Percentiles rank a stretch among this genome's conserved stretches.
Conservation (phyloP, 805 yeast genomes). For the Phaffomyces thermotolerans region DNA sequence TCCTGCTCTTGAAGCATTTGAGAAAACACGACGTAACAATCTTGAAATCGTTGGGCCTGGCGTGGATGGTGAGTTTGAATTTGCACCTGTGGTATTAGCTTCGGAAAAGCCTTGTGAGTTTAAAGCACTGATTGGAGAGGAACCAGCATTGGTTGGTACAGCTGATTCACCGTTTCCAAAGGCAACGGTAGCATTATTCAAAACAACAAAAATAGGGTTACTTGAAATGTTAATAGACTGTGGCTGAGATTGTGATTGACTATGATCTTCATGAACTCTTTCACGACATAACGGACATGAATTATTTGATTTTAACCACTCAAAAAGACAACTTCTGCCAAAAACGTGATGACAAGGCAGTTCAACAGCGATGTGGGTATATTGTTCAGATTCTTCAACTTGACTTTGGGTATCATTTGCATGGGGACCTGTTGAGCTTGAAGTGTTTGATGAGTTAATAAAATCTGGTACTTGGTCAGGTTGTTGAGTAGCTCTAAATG, state of each 20-base stretch:
- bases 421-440: background rate
- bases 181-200: background rate
- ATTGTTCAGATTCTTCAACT: slow-evolving; percentile 13
- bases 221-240: slow-evolving; percentile 13
- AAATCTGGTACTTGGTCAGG: slow-evolving; percentile 1
- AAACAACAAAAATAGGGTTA: slow-evolving; percentile 5
- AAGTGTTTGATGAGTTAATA: background rate
- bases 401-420: background rate
- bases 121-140: background rate
- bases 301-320: slow-evolving; percentile 70
- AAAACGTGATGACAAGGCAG: slow-evolving; percentile 85
- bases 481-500: slow-evolving; percentile 4
- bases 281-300: slow-evolving; percentile 86
- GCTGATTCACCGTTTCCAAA: background rate
- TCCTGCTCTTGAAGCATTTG: too few species aligned
- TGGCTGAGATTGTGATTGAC: background rate
- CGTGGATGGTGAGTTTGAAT: background rate
- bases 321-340: slow-evolving; percentile 76
- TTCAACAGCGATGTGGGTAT: slow-evolving; percentile 56
- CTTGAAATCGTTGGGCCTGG: background rate
- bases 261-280: slow-evolving; percentile 21
- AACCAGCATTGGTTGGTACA: background rate
- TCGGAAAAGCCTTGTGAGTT: background rate
- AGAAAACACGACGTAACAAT: too few species aligned
- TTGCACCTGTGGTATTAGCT: background rate